Evolutionary conservation across 2,329 filamentous ascomycete species (phyloP), one percentile per base, ranked within the genome.

Genomic region (Arthrobotrys pseudoclavata): DNA sequence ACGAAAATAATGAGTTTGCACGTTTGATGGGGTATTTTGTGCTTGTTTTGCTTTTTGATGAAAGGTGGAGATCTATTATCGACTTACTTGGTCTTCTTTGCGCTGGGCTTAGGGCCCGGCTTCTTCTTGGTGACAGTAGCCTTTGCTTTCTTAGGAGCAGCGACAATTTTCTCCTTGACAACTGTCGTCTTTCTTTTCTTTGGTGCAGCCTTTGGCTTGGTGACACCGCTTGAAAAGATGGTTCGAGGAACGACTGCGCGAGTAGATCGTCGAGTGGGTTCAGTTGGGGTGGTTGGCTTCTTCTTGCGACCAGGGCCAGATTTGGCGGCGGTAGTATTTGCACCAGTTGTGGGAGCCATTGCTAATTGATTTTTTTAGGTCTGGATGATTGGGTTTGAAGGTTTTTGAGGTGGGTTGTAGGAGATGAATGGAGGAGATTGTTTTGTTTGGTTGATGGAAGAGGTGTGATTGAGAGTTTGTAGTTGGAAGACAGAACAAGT

Each of bases 21-120:
- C 0, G 7, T 52, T 53, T 55, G 24, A 62, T 57, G 42, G 18
- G 55, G 10, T 4, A 29, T n/a, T 45, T 42, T 10, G 55, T 42
- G 55, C 42, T 60, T 60, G 34, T 60, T 60, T 2, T 37, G 42
- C 20, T 5, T 18, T 47, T 55, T 24, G 15, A 15, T 12, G 15
- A 13, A 22, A 29, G 26, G 37, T 40, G 31, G 22, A 57, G 31
- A 71, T 53, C 42, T 57, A 40, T 48, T 42, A n/a, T 12, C 12
- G 13, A 48, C 71, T 76, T 76, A 76, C 72, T 66, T 76, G 37
- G 60, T 69, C 42, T 70, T 76, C 34, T 76, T 76, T 3, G 72
- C 55, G 3, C 60, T 60, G 45, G 72, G 47, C 40, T 76, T 76
- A 24, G 64, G 55, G 20, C 47, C 72, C n/a, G 72, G 72, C 66